Evolutionary conservation across 306 rosid species (phyloP), one percentile per base, ranked within the genome.

Genomic region (Psophocarpus tetragonolobus): DNA sequence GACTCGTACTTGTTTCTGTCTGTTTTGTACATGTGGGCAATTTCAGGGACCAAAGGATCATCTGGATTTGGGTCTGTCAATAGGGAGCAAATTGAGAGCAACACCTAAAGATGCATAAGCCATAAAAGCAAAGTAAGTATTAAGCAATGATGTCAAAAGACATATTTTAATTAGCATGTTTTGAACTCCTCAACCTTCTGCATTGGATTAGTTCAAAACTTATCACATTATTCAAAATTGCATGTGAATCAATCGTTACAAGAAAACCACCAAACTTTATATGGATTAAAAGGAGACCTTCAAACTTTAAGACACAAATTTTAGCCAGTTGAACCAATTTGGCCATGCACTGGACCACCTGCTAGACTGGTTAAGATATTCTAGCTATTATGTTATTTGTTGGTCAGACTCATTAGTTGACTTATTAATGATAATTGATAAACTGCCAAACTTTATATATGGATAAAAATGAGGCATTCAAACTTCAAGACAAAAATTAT

Each of bases 11-110:
- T 88, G 79, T 42, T 87, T 83, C 88, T 85, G 89, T 90, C 90
- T 41, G 91, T 92, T 88, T 92, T 92, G 88, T 92, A 92, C 93
- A 90, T 88, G 81, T 90, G 88, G 29, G 97, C 97, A 50, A 92
- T 92, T 84, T 85, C 90, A 0, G 95, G 97, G 71, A 90, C 95
- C 84, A 88, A 73, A 4, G 97, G 90, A 78, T 90, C 93, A 71
- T 92, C 91, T 0, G 91, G 97, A 47, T 92, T 92, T 8, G 93
- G 95, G 74, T 90, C 95, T 62, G 88, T 92, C 87, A 88, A 81
- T 83, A 88, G 67, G 21, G 94, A 89, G 75, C 93, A 88, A 73
- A 92, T 92, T n/a, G 97, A 90, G 69, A 90, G 92, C 85, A 90
- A 76, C 42, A 92, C 94, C 97, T 90, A 47, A 7, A 5, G 0